Base-by-base conservation (phyloP, 1,139 yeast genomes). In the Blastobotrys raffinosifermentans region DNA sequence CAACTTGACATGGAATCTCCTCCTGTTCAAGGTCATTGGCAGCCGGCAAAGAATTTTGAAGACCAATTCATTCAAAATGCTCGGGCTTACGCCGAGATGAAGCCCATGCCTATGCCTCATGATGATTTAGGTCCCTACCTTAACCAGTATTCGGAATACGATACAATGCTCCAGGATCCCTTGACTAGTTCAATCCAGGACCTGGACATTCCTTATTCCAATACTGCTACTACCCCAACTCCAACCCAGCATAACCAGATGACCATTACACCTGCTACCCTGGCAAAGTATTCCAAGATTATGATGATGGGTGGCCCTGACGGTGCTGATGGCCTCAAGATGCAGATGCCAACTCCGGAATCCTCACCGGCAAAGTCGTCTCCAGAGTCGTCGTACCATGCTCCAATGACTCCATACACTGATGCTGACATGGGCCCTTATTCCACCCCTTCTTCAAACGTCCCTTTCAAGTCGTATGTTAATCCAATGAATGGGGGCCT, bases 121-220 rank as follows among this genome's bases (percentile, higher is more conserved):
- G 56, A 56, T 20, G 61, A 58, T 32, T 58, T 57, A 36, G 61
- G 55, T 35, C 59, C 61, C 5, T 58, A 54, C 38, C 48, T 57
- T 31, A 31, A 55, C 4, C 60, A 57, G 31, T 55, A 54, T 37
- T 44, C 55, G 9, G 51, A 51, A 29, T 57, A 53, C 46, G 63
- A 59, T 23, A 44, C 59, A 4, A 47, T 54, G 20, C 43, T 59
- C 18, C 54, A 54, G 19, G 50, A 47, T 26, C 41, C 55, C 5
- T 36, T 55, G 27, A 19, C 37, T 19, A 32, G 53, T 14, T 34
- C 39, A 21, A 49, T 58, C 15, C 56, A 51, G 22, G 63, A 57
- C 9, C 47, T 58, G 37, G 53, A 43, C 21, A 54, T 58, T 25
- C 41, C 54, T 18, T 25, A 25, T 14, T n/a, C 11, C 14, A 25